phyloP scores from a whole-genome alignment of 139 green algal genomes.

The Chlorella sp. region DNA sequence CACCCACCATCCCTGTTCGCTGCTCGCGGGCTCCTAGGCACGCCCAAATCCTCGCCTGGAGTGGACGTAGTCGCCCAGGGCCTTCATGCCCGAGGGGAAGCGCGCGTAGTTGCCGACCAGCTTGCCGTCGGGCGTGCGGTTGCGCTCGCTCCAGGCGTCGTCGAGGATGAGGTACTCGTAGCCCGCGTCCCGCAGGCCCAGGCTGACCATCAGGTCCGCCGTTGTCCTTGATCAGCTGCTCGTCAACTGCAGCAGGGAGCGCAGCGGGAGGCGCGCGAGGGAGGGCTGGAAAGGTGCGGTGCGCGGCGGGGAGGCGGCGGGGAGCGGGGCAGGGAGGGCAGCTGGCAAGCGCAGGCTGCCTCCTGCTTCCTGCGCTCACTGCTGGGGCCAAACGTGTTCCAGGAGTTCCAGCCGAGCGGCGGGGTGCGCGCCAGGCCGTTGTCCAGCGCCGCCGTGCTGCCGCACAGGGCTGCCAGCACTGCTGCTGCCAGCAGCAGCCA shows the following conservation, averaged over 20 bases:
- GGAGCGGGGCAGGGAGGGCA: too few species aligned
- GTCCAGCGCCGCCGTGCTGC: background rate
- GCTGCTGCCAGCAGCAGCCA: too few species aligned
- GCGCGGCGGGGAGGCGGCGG: too few species aligned
- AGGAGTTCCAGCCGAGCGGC: conserved; percentile 21
- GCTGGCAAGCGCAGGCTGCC: too few species aligned
- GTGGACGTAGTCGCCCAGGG: conserved; percentile 50
- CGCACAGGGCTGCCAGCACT: background rate
- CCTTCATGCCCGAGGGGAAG: conserved; percentile 54
- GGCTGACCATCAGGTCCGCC: conserved; percentile 37
- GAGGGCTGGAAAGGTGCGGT: too few species aligned
- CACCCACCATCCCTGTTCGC: conserved; percentile 1
- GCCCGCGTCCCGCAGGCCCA: conserved; percentile 33
- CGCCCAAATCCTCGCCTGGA: too few species aligned
- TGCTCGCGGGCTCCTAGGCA: too few species aligned
- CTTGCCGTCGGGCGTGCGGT: background rate
- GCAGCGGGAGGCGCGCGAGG: too few species aligned
- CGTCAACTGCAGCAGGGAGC: too few species aligned
- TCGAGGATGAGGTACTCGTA: conserved; percentile 9
- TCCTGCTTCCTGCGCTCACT: too few species aligned
- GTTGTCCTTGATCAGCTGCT: conserved; percentile 28
- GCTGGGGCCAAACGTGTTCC: conserved; percentile 43
- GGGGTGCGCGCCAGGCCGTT: conserved; percentile 3
- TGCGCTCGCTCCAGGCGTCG: conserved; percentile 9
- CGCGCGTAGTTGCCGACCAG: background rate